phyloP scores from a whole-genome alignment of 2,329 filamentous ascomycete genomes.

The Didymella arachidicola region DNA sequence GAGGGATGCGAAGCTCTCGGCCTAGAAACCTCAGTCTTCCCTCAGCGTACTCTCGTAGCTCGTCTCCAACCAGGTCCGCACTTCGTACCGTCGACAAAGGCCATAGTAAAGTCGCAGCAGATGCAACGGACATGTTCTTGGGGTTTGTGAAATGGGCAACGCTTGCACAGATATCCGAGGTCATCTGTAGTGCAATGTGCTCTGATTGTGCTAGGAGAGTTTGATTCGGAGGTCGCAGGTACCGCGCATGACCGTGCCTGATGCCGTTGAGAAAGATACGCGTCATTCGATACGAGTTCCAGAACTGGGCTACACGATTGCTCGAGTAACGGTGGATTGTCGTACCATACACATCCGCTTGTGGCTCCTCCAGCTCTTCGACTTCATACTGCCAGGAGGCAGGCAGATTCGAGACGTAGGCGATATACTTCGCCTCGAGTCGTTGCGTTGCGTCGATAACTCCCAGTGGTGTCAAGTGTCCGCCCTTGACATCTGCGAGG shows the following conservation, averaged over 20 bases:
- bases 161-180: constrained; percentile 23
- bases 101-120: constrained; percentile 19
- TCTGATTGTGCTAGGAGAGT: neutral
- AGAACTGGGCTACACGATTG: constrained; percentile 23
- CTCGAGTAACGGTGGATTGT: constrained; percentile 19
- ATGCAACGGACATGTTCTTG: constrained; percentile 3
- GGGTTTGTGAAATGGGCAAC: constrained; percentile 19
- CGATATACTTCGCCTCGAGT: constrained; percentile 17
- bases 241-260: constrained; percentile 4
- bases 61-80: constrained; percentile 4
- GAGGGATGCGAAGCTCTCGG: constrained; percentile 17
- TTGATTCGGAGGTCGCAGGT: neutral
- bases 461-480: constrained; percentile 3
- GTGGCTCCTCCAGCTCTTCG: neutral
- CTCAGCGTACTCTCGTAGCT: constrained; percentile 9
- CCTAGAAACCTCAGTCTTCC: constrained; percentile 18
- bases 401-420: constrained; percentile 9
- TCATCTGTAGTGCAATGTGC: constrained; percentile 11
- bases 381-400: constrained; percentile 12
- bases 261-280: constrained; percentile 30
- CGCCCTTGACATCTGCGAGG: constrained; percentile 11
- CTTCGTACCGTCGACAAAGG: constrained; percentile 20
- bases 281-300: constrained; percentile 31
- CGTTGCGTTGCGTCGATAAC: constrained; percentile 8
- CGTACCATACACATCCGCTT: constrained; percentile 1